Base-by-base conservation (phyloP, 208 protist species). In the Plasmodiophora brassicae region DNA sequence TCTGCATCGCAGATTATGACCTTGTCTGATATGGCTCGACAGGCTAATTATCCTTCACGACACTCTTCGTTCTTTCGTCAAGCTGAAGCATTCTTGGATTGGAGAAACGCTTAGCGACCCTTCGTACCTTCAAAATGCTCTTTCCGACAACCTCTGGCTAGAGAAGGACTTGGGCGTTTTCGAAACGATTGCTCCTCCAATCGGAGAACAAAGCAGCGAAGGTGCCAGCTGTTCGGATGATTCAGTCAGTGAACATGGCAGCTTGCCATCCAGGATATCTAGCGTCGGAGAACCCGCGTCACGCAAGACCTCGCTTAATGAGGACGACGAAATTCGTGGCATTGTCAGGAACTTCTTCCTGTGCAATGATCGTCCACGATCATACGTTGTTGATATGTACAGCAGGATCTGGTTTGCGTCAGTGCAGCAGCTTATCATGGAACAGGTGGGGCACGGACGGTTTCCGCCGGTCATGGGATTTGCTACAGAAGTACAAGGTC, bases 361-460 rank as follows among this genome's bases (percentile, higher is more conserved):
- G n/a, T 38, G 14, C n/a, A 5, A 78, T 5, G 65, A 78, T 38
- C 5, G 65, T 14, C 65, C 65, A 32, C 32, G 65, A 78, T 32
- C 14, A 38, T 78, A 5, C n/a, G 65, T 32, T 38, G 41, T 78
- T 38, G 65, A 78, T 38, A 38, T 78, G 65, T 78, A 78, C 5
- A 57, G 50, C 50, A 25, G 14, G 14, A 57, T 57, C 25, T 14
- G 25, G 20, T 28, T 14, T 25, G 25, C 25, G 20, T 57, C 20
- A 25, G 50, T 25, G 50, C 25, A 28, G 50, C 20, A 57, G 14
- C 25, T 57, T 14, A 57, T 25, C 14, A 28, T 32, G 65, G 32
- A 78, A 32, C 65, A 78, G 65, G 65, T 78, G 65, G 65, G n/a
- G 65, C 5, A 38, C 65, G 5, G 65, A 78, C 32, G 65, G 65